Evolutionary conservation across 2,329 filamentous ascomycete species (phyloP).

Genomic region (Phaeomoniella chlamydospora): DNA sequence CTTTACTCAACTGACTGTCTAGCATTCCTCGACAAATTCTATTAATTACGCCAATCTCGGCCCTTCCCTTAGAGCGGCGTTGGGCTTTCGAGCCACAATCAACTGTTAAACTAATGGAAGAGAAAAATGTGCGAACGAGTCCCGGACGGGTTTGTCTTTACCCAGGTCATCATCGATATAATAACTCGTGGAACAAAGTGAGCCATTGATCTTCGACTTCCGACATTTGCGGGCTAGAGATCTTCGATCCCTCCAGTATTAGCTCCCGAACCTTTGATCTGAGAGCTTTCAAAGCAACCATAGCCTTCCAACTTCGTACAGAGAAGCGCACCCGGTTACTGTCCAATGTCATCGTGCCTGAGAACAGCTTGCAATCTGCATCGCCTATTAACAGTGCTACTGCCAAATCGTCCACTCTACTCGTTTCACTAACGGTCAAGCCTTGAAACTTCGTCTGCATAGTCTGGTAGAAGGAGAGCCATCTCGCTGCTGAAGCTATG

Average conservation of each 20-base stretch:
- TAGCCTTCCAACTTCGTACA: constrained; percentile 75
- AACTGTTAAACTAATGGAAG: too few relatives aligned
- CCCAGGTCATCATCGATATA: too few relatives aligned
- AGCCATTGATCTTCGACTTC: background rate
- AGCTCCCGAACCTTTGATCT: constrained; percentile 21
- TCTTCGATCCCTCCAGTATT: constrained; percentile 3
- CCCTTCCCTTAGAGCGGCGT: too few relatives aligned
- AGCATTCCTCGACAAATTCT: too few relatives aligned
- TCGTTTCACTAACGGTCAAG: constrained; percentile 84
- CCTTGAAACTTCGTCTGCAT: constrained; percentile 74
- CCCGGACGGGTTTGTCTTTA: too few relatives aligned
- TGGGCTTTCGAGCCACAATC: too few relatives aligned
- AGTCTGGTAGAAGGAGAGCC: constrained; percentile 91
- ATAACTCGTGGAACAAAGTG: constrained; percentile 11
- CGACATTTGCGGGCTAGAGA: background rate
- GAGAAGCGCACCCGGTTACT: constrained; percentile 75
- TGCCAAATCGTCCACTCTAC: constrained; percentile 65
- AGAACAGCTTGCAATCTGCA: constrained; percentile 76
- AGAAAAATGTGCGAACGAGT: too few relatives aligned
- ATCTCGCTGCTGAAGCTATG: constrained; percentile 38
- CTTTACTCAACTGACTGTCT: too few relatives aligned
- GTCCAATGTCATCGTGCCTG: constrained; percentile 75
- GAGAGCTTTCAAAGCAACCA: constrained; percentile 76
- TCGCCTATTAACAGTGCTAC: constrained; percentile 79
- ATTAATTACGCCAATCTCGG: too few relatives aligned